Percentiles rank a stretch among this genome's conserved stretches.
Conservation (phyloP, 2,329 filamentous ascomycete species). For the Penicillium hesseltinei region DNA sequence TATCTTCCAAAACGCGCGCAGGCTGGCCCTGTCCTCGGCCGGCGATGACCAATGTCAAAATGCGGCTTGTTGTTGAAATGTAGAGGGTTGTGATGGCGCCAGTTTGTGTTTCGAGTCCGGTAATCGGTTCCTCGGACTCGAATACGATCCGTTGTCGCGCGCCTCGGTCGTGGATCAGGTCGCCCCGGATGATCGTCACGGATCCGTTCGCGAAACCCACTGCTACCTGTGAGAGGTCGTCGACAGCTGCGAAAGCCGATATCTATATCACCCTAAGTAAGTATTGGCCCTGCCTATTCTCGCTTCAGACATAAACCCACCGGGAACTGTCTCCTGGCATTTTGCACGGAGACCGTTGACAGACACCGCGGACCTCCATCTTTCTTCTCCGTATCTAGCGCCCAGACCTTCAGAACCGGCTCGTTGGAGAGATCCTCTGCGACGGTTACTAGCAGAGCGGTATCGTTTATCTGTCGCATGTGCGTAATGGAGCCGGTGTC, state of each 20-base stretch:
- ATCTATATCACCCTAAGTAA: constrained; percentile 41
- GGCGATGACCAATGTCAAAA: constrained; percentile 81
- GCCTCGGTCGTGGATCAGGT: constrained; percentile 91
- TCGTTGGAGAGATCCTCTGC: constrained; percentile 84
- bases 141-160: constrained; percentile 92
- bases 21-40: constrained; percentile 87
- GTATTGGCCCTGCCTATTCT: no score
- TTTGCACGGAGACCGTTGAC: constrained; percentile 80
- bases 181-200: constrained; percentile 88
- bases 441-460: constrained; percentile 75
- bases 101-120: constrained; percentile 75
- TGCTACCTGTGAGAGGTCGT: constrained; percentile 87
- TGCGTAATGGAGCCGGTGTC: constrained; percentile 75
- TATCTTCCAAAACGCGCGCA: constrained; percentile 82
- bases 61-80: constrained; percentile 83
- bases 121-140: constrained; percentile 94
- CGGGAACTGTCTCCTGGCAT: constrained; percentile 90
- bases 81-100: constrained; percentile 73
- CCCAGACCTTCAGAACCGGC: constrained; percentile 95
- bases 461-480: constrained; percentile 88
- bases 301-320: constrained; percentile 46
- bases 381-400: constrained; percentile 92
- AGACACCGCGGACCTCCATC: constrained; percentile 84
- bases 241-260: constrained; percentile 81
- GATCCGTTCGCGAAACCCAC: constrained; percentile 95